Percentiles rank a stretch among this genome's conserved stretches.
These are phyloP conservation scores for Pyricularia grisea DNA, from an alignment of 2,329 filamentous ascomycete genomes.

Conservation along the genomic window DNA sequence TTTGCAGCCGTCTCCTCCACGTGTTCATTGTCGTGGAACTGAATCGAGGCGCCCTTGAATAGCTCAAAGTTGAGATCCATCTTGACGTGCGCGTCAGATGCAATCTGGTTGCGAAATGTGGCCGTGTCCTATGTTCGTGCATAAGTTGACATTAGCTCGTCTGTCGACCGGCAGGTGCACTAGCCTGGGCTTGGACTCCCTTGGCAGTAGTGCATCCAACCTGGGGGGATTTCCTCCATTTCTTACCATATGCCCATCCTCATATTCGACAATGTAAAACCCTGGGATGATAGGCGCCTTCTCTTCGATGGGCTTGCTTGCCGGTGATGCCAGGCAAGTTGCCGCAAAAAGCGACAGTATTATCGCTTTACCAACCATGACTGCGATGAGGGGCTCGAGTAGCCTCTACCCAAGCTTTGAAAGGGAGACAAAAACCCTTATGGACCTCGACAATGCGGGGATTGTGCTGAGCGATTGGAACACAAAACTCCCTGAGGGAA, in stretches of 20 bases:
- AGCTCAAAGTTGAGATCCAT: conserved; percentile 39
- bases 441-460: not conserved
- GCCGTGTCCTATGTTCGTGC: conserved; percentile 24
- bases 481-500: not conserved
- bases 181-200: not conserved
- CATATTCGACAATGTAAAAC: conserved; percentile 44
- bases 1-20: conserved; percentile 31
- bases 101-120: conserved; percentile 27
- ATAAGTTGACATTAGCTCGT: conserved; percentile 3
- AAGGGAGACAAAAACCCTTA: not conserved
- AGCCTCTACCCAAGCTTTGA: not conserved
- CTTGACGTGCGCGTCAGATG: conserved; percentile 30
- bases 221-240: not conserved
- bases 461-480: not conserved
- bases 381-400: not conserved
- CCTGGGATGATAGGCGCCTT: conserved; percentile 26
- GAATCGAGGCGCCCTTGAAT: conserved; percentile 45
- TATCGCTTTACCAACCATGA: conserved; percentile 25
- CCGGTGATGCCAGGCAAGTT: conserved; percentile 17
- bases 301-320: conserved; percentile 13
- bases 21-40: conserved; percentile 36
- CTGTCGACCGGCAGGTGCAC: conserved; percentile 4
- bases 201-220: not conserved
- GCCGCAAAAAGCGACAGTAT: conserved; percentile 25
- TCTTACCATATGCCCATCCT: conserved; percentile 33